phyloP scores from a whole-genome alignment of 805 yeast species.

The Gaillardinia entomophila region DNA sequence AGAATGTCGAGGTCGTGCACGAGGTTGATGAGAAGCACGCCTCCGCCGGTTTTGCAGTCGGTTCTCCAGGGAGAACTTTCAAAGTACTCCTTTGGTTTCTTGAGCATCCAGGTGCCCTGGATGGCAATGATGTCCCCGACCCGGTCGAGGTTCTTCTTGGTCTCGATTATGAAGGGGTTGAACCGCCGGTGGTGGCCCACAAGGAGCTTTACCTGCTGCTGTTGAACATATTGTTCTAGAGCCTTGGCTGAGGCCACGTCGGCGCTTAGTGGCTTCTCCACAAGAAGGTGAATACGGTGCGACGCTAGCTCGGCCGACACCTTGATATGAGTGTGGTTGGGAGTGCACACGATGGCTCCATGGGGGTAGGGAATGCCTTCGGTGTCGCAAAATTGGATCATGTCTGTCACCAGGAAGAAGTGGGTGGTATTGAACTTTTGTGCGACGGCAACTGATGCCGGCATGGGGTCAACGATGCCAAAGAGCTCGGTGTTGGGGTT shows the following conservation, averaged over 20 bases:
- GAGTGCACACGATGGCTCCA: conserved; percentile 38
- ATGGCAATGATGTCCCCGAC: conserved; percentile 31
- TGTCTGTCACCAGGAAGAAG: conserved; percentile 13
- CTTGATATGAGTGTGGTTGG: conserved; percentile 35
- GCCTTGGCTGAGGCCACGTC: conserved; percentile 28
- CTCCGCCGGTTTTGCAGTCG: conserved; percentile 30
- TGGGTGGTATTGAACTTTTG: conserved; percentile 9
- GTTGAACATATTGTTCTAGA: conserved; percentile 20
- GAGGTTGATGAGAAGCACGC: conserved; percentile 34
- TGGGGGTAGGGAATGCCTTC: conserved; percentile 21
- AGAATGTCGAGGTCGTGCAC: conserved; percentile 38
- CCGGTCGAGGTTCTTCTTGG: conserved; percentile 25
- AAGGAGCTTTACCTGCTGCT: conserved; percentile 22
- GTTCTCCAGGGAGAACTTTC: conserved; percentile 35
- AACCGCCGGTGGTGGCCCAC: conserved; percentile 40
- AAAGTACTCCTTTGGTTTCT: conserved; percentile 30
- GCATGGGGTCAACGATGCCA: conserved; percentile 21
- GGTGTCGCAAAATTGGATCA: conserved; percentile 12
- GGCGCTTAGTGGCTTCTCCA: conserved; percentile 37
- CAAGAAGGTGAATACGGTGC: conserved; percentile 29
- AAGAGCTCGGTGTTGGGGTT: conserved; percentile 15
- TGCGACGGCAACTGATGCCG: conserved; percentile 14
- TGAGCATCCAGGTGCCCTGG: conserved; percentile 37
- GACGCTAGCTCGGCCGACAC: conserved; percentile 28
- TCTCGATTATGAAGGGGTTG: conserved; percentile 35